Percentiles rank a stretch among this genome's conserved stretches.
Evolutionary conservation across 441 rosid genomes (phyloP).

Genomic region (Hura crepitans): DNA sequence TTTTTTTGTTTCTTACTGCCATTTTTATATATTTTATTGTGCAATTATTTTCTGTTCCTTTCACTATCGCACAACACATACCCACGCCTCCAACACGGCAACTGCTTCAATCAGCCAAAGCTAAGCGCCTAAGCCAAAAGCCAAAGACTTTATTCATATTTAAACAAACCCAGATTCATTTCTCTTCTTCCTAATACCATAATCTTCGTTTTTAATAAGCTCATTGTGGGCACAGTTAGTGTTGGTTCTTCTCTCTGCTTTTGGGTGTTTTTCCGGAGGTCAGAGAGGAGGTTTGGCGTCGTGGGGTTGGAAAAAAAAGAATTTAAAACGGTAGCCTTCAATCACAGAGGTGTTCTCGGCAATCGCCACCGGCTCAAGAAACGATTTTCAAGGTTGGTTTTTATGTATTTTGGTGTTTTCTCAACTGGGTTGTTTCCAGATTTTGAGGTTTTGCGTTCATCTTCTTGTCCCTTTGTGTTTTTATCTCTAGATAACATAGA

Average conservation of each 20-base stretch:
- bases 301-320: neutral
- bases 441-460: conserved; percentile 24
- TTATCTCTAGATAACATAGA: conserved; percentile 12
- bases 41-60: neutral
- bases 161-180: neutral
- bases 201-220: neutral
- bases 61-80: neutral
- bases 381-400: conserved; percentile 33
- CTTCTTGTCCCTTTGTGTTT: conserved; percentile 25
- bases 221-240: conserved; percentile 8
- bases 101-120: conserved; percentile 4
- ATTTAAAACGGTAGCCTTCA: conserved; percentile 17
- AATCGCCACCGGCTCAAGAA: conserved; percentile 24
- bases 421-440: conserved; percentile 20
- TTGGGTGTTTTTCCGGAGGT: neutral
- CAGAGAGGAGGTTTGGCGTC: neutral
- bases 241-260: neutral
- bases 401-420: conserved; percentile 25
- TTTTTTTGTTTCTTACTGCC: too few species aligned
- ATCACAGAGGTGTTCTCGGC: conserved; percentile 32
- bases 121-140: conserved; percentile 14
- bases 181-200: neutral
- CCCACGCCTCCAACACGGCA: conserved; percentile 23
- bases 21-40: too few species aligned
- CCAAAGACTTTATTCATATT: neutral